These are phyloP conservation scores for Ophiobolus disseminans DNA, from an alignment of 2,329 filamentous ascomycete genomes.

Conservation along the genomic window DNA sequence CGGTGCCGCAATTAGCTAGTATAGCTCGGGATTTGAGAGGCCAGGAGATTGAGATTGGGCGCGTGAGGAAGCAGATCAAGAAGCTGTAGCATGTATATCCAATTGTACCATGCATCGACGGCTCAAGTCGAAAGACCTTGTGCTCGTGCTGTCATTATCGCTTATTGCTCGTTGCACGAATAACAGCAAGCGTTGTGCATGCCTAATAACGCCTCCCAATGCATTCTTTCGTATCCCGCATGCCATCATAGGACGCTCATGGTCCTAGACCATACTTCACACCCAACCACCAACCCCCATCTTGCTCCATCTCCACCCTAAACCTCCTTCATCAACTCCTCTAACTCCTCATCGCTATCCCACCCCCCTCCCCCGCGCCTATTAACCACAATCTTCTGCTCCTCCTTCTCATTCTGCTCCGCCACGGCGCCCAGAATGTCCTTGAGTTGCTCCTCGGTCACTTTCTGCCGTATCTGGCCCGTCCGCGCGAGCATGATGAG, in stretches of 20 bases:
- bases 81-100: constrained; percentile 37
- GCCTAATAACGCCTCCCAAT: not conserved
- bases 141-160: too few species aligned
- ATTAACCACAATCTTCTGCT: constrained; percentile 80
- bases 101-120: not conserved
- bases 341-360: constrained; percentile 81
- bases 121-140: not conserved
- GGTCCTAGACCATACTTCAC: not conserved
- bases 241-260: too few species aligned
- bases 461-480: constrained; percentile 84
- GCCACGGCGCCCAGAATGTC: constrained; percentile 85
- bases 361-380: constrained; percentile 79
- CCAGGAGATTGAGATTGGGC: constrained; percentile 73
- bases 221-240: not conserved
- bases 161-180: too few species aligned
- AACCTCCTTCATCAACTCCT: constrained; percentile 54
- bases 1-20: constrained; percentile 65
- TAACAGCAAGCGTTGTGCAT: too few species aligned
- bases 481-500: constrained; percentile 89
- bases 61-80: constrained; percentile 57
- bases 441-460: constrained; percentile 93
- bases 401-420: constrained; percentile 70
- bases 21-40: constrained; percentile 67
- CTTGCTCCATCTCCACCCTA: constrained; percentile 11
- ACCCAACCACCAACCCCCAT: not conserved